phyloP scores from a whole-genome alignment of 208 protist genomes.

The Acanthamoeba sp. region DNA sequence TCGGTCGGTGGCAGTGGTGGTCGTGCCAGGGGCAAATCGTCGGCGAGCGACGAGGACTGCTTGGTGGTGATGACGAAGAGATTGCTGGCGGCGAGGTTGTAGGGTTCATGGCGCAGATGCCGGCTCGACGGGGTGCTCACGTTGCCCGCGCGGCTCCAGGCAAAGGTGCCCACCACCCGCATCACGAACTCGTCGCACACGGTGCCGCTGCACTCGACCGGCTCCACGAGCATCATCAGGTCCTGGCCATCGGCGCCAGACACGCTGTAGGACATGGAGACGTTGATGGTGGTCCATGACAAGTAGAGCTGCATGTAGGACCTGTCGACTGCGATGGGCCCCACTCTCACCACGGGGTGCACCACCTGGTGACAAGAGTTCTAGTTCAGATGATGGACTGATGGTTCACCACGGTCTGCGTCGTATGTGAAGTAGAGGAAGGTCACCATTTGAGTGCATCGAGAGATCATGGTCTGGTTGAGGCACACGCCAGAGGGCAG shows the following conservation, averaged over 20 bases:
- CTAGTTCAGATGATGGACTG: no score
- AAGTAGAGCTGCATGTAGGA: constrained; percentile 19
- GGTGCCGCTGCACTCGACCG: background rate
- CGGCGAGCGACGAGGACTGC: background rate
- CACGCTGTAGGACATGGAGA: background rate
- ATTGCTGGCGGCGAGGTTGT: background rate
- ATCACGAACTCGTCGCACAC: background rate
- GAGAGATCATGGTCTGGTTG: constrained; percentile 4
- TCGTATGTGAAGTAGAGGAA: background rate
- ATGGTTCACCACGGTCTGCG: no score
- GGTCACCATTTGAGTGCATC: background rate
- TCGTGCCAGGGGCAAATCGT: background rate
- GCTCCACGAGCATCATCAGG: background rate
- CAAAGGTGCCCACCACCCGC: background rate
- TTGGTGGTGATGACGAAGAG: background rate
- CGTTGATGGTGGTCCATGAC: background rate
- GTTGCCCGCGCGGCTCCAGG: background rate
- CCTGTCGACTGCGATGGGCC: background rate
- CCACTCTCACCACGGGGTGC: background rate
- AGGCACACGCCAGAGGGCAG: background rate
- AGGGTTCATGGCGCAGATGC: background rate
- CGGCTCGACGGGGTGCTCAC: background rate
- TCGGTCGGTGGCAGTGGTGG: background rate
- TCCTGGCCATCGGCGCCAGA: background rate
- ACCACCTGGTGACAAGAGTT: background rate